These are phyloP conservation scores for Pleomassaria siparia DNA, from an alignment of 2,329 filamentous ascomycete genomes.

Conservation along the genomic window DNA sequence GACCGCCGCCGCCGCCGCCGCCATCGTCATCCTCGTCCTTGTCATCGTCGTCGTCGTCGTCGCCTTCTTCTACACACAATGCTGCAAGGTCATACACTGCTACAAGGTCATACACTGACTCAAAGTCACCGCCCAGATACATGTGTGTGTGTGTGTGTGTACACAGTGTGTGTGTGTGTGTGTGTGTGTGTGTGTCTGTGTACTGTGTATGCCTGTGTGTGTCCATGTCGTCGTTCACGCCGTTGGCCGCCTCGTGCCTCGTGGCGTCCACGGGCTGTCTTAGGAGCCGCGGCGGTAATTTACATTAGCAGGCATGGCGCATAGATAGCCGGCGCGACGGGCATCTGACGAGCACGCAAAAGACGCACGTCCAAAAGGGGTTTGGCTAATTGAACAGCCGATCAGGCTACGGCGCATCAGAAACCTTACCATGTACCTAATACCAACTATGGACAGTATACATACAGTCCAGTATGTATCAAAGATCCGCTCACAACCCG, in stretches of 20 bases:
- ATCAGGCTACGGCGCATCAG: background rate
- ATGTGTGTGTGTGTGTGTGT: too few species aligned
- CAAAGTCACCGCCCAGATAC: too few species aligned
- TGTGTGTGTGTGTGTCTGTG: too few species aligned
- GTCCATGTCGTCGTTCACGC: too few species aligned
- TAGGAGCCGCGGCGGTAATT: background rate
- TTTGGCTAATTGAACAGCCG: background rate
- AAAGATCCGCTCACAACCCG: background rate
- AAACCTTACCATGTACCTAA: background rate
- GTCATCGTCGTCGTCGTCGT: too few species aligned
- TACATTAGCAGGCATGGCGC: slow-evolving; percentile 3
- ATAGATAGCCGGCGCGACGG: background rate
- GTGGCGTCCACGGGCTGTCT: slow-evolving; percentile 3
- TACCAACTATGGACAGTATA: too few species aligned
- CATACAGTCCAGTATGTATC: too few species aligned
- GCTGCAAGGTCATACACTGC: too few species aligned
- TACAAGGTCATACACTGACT: too few species aligned
- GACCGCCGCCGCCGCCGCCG: background rate
- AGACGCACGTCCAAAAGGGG: background rate
- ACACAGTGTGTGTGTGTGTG: too few species aligned
- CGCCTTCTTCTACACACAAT: too few species aligned
- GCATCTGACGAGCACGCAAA: background rate
- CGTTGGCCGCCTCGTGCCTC: background rate
- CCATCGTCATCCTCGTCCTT: background rate
- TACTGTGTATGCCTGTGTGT: too few species aligned